Conservation (phyloP, 495 filamentous ascomycete species). For the Cryomyces minteri region DNA sequence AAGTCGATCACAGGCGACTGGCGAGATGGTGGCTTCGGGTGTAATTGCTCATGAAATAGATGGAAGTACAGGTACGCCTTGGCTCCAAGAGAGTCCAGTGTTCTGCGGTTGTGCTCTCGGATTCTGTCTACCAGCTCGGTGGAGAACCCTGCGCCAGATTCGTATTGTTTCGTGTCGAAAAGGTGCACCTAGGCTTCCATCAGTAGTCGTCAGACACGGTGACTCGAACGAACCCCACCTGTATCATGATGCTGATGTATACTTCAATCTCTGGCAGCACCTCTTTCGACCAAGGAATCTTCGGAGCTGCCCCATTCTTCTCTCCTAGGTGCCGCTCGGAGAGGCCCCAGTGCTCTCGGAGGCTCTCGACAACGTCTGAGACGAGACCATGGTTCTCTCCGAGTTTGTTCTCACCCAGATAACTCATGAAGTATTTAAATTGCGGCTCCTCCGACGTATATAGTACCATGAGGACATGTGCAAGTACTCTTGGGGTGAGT, state of each 20-base stretch:
- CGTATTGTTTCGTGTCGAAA: constrained; percentile 61
- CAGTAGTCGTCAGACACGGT: neutral
- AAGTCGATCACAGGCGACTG: constrained; percentile 68
- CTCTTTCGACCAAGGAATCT: constrained; percentile 44
- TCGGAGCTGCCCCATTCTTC: constrained; percentile 37
- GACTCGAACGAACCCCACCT: constrained; percentile 15
- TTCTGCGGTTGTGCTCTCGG: constrained; percentile 78
- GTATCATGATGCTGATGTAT: constrained; percentile 64
- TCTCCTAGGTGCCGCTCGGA: too few relatives aligned
- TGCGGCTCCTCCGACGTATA: too few relatives aligned
- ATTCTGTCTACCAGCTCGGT: constrained; percentile 61
- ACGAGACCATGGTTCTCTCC: neutral
- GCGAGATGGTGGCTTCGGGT: constrained; percentile 71
- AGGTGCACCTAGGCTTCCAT: constrained; percentile 51
- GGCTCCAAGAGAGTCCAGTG: constrained; percentile 80
- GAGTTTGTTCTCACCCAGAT: neutral
- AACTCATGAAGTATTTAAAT: neutral
- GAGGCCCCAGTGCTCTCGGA: too few relatives aligned
- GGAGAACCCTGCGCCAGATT: constrained; percentile 71
- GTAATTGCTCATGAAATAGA: constrained; percentile 77
- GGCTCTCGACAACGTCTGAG: too few relatives aligned
- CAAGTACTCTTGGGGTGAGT: constrained; percentile 61
- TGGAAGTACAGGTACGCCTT: constrained; percentile 97
- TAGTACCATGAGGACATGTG: constrained; percentile 37
- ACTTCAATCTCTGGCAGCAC: constrained; percentile 78